Conservation (phyloP, 306 rosid species). For the Vigna unguiculata region DNA sequence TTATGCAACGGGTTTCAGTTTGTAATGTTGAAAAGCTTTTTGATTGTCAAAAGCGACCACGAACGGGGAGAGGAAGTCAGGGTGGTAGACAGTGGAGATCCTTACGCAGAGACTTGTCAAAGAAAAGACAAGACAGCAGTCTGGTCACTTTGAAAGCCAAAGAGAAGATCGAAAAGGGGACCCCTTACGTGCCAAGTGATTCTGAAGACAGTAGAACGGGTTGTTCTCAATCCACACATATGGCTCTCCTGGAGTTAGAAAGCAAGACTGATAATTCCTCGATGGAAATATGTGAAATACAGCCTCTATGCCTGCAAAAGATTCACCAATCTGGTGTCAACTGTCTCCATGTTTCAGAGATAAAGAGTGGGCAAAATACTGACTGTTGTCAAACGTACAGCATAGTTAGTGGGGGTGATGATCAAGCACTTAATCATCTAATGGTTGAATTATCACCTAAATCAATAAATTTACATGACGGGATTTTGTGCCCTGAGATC, state of each 20-base stretch:
- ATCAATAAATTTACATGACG: slow-evolving; percentile 45
- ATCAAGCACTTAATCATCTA: slow-evolving; percentile 81
- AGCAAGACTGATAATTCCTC: slow-evolving; percentile 49
- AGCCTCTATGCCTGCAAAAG: slow-evolving; percentile 61
- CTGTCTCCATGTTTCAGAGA: slow-evolving; percentile 86
- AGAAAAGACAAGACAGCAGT: slow-evolving; percentile 45
- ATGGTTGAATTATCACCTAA: slow-evolving; percentile 59
- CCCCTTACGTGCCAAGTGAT: slow-evolving; percentile 47
- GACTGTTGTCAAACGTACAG: slow-evolving; percentile 54
- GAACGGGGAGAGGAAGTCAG: slow-evolving; percentile 97
- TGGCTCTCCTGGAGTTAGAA: slow-evolving; percentile 50
- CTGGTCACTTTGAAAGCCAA: slow-evolving; percentile 43
- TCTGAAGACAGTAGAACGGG: slow-evolving; percentile 43
- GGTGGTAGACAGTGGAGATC: slow-evolving; percentile 98
- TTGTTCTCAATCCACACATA: slow-evolving; percentile 50
- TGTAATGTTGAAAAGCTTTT: slow-evolving; percentile 61
- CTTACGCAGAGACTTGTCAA: slow-evolving; percentile 55
- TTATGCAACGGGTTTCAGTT: slow-evolving; percentile 66
- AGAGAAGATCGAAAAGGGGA: slow-evolving; percentile 42
- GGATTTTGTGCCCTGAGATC: slow-evolving; percentile 42
- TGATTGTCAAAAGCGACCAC: slow-evolving; percentile 87
- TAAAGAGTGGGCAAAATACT: slow-evolving; percentile 48
- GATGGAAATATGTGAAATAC: slow-evolving; percentile 66
- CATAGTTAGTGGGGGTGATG: slow-evolving; percentile 93
- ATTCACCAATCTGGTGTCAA: slow-evolving; percentile 95